These are phyloP conservation scores for Mycena filopes DNA, from an alignment of 768 basidiomycete species.

Conservation along the genomic window DNA sequence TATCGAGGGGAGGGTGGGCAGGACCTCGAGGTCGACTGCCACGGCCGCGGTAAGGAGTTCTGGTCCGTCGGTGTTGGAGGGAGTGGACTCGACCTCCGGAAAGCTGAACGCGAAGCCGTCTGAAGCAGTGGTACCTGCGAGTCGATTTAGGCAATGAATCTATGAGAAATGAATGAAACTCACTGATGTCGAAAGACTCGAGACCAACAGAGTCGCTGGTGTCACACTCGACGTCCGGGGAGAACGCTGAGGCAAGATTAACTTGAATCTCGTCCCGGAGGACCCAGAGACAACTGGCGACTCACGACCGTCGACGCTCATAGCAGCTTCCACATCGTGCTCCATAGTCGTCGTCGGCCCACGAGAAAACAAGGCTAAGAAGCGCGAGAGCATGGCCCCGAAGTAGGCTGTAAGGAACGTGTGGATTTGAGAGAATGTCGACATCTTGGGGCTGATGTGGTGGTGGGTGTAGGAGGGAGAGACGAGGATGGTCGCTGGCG, in stretches of 20 bases:
- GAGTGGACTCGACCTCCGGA: background rate
- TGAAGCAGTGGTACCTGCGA: background rate
- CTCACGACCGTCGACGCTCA: background rate
- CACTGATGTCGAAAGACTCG: too few relatives aligned
- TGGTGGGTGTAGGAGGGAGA: slow-evolving; percentile 14
- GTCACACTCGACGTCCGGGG: too few relatives aligned
- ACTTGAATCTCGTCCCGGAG: too few relatives aligned
- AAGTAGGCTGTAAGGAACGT: slow-evolving; percentile 13
- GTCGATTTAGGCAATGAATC: too few relatives aligned
- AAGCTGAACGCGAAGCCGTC: background rate
- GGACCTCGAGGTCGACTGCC: background rate
- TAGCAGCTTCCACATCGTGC: background rate
- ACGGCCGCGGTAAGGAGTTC: slow-evolving; percentile 9
- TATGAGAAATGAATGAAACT: too few relatives aligned
- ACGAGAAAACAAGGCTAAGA: background rate
- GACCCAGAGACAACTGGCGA: background rate
- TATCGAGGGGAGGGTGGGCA: slow-evolving; percentile 23
- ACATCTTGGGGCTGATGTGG: slow-evolving; percentile 1
- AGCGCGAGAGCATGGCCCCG: background rate
- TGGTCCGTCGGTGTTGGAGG: background rate
- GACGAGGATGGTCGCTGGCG: too few relatives aligned
- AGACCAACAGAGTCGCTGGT: too few relatives aligned
- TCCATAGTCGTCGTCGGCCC: background rate
- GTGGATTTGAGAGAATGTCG: background rate
- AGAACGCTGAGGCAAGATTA: too few relatives aligned